Percentiles rank a stretch among this genome's conserved stretches.
phyloP scores from a whole-genome alignment of 352 stramenopile species.

The Blastocystis sp. region DNA sequence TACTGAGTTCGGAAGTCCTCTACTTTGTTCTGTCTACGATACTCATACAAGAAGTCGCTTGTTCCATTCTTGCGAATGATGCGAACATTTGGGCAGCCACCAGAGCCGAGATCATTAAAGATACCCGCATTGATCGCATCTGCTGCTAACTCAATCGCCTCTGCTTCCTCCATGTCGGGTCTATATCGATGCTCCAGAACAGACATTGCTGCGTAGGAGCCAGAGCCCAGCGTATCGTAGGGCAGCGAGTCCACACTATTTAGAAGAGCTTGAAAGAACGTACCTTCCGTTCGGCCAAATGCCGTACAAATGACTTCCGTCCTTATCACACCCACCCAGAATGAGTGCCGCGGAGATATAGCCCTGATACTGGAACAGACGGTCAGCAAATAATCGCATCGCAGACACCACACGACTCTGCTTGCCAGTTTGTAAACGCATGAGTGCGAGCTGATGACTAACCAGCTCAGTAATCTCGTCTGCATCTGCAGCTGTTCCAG shows the following conservation, averaged over 20 bases:
- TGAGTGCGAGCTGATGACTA: conserved; percentile 40
- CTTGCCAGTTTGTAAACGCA: conserved; percentile 57
- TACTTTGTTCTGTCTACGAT: conserved; percentile 58
- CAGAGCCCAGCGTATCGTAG: conserved; percentile 47
- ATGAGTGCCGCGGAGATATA: conserved; percentile 42
- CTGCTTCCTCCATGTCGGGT: conserved; percentile 54
- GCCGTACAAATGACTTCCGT: conserved; percentile 55
- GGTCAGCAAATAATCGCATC: conserved; percentile 17
- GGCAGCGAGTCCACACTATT: background rate
- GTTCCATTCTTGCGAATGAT: conserved; percentile 62
- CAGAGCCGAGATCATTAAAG: conserved; percentile 60
- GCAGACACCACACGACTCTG: conserved; percentile 47
- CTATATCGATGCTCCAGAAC: conserved; percentile 55
- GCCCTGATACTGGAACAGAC: conserved; percentile 58
- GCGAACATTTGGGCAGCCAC: conserved; percentile 46
- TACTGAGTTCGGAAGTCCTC: conserved; percentile 53
- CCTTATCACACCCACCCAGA: conserved; percentile 41
- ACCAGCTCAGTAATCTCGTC: conserved; percentile 42
- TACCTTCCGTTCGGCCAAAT: conserved; percentile 62
- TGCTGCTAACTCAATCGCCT: conserved; percentile 44
- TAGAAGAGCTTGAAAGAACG: background rate
- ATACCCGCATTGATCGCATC: conserved; percentile 61
- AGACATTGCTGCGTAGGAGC: conserved; percentile 42
- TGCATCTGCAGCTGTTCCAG: conserved; percentile 57
- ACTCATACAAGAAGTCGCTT: conserved; percentile 51